Percentiles rank a stretch among this genome's conserved stretches.
Evolutionary conservation across 768 basidiomycete species (phyloP).

Genomic region (Brasilioporus rufonigricans): DNA sequence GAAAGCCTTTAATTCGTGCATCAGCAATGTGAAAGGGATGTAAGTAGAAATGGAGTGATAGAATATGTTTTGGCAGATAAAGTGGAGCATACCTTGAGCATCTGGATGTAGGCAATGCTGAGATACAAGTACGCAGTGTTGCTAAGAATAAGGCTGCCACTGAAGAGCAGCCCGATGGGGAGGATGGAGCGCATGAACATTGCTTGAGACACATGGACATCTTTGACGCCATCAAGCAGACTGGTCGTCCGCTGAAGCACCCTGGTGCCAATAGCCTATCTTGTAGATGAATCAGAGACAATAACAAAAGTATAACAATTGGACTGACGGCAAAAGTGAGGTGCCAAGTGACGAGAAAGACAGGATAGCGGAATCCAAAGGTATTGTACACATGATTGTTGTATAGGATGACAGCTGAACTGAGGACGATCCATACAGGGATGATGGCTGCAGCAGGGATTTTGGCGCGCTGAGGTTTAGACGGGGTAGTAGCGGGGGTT

Average conservation of each 20-base stretch:
- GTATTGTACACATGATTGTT: conserved; percentile 89
- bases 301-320: neutral
- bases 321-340: conserved; percentile 59
- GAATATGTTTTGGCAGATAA: neutral
- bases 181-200: conserved; percentile 84
- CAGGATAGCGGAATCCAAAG: conserved; percentile 83
- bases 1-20: conserved; percentile 62
- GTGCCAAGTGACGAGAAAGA: conserved; percentile 92
- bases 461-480: conserved; percentile 45
- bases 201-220: conserved; percentile 75
- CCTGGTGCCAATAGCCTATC: conserved; percentile 78
- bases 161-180: conserved; percentile 93
- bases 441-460: conserved; percentile 72
- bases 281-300: conserved; percentile 5
- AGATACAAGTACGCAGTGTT: conserved; percentile 94
- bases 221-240: conserved; percentile 75
- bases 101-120: conserved; percentile 93
- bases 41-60: neutral
- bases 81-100: conserved; percentile 70
- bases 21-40: neutral
- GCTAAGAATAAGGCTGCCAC: conserved; percentile 84
- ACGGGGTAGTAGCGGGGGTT: conserved; percentile 50
- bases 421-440: conserved; percentile 90
- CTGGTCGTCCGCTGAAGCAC: conserved; percentile 78
- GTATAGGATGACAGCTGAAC: conserved; percentile 91